Conservation (phyloP, 2,329 filamentous ascomycete species). For the Bisporella sp. region DNA sequence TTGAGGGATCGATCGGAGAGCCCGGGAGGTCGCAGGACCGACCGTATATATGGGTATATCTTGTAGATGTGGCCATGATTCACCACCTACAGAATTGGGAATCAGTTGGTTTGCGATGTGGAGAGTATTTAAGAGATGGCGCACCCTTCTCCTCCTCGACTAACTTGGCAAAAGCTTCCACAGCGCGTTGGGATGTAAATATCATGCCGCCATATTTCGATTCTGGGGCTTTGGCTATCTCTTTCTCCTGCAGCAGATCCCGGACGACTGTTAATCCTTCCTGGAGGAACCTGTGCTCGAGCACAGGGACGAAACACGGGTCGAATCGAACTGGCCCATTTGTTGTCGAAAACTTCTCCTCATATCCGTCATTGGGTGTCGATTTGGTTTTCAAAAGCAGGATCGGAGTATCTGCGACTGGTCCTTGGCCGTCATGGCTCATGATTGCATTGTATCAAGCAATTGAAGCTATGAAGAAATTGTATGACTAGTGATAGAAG, state of each 20-base stretch:
- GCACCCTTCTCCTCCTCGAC: slow-evolving; percentile 39
- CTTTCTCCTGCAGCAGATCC: slow-evolving; percentile 37
- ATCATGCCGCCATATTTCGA: slow-evolving; percentile 66
- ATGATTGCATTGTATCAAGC: slow-evolving; percentile 8
- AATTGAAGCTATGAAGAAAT: no score
- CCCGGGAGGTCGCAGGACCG: slow-evolving; percentile 72
- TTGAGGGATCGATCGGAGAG: slow-evolving; percentile 52
- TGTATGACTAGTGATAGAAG: not conserved
- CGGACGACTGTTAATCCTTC: slow-evolving; percentile 48
- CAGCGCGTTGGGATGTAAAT: slow-evolving; percentile 77
- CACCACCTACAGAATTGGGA: slow-evolving; percentile 6
- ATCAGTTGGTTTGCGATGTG: slow-evolving; percentile 2
- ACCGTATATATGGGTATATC: slow-evolving; percentile 67
- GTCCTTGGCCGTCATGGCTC: slow-evolving; percentile 6
- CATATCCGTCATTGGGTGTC: slow-evolving; percentile 62
- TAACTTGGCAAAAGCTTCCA: slow-evolving; percentile 66
- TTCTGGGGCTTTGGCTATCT: slow-evolving; percentile 32
- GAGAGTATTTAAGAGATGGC: slow-evolving; percentile 2
- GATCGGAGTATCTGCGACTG: slow-evolving; percentile 41
- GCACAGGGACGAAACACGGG: slow-evolving; percentile 68
- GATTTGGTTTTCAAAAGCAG: slow-evolving; percentile 76
- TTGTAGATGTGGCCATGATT: slow-evolving; percentile 45
- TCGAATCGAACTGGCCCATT: slow-evolving; percentile 41
- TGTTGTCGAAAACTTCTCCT: slow-evolving; percentile 53
- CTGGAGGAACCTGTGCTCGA: slow-evolving; percentile 63